These are phyloP conservation scores for Phytopythium oedochilum DNA, from an alignment of 352 stramenopile genomes.

Conservation along the genomic window DNA sequence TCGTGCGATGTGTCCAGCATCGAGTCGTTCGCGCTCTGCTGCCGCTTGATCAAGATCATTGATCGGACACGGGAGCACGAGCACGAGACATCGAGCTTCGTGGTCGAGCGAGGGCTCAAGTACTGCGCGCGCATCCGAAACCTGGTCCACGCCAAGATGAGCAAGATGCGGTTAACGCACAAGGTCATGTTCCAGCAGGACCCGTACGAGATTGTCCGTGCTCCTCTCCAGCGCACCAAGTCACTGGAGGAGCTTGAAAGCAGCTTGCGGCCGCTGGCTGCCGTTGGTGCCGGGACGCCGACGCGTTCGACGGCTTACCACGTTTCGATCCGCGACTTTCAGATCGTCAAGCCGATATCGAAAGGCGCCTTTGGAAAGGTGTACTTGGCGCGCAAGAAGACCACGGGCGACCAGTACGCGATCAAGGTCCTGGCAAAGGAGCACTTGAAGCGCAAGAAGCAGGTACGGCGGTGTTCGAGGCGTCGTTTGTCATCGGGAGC, in stretches of 20 bases:
- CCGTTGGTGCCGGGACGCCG: not conserved
- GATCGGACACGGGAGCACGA: constrained; percentile 64
- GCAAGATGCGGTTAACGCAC: constrained; percentile 78
- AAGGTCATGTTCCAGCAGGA: constrained; percentile 73
- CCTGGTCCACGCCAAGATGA: constrained; percentile 86
- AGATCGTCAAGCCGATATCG: constrained; percentile 88
- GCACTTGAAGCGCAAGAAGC: constrained; percentile 86
- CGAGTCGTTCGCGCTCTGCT: constrained; percentile 74
- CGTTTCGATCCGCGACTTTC: constrained; percentile 81
- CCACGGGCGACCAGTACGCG: constrained; percentile 85
- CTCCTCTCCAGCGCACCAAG: constrained; percentile 69
- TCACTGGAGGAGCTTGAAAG: constrained; percentile 69
- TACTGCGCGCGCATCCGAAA: constrained; percentile 57
- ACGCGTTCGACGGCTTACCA: constrained; percentile 37
- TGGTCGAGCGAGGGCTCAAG: constrained; percentile 44
- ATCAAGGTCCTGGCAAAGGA: constrained; percentile 90
- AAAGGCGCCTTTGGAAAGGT: constrained; percentile 89
- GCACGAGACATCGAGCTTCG: constrained; percentile 33
- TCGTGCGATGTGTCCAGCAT: constrained; percentile 69
- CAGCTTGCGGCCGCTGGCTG: constrained; percentile 9
- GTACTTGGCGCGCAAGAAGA: constrained; percentile 84
- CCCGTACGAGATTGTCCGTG: constrained; percentile 24
- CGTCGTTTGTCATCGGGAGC: constrained; percentile 4
- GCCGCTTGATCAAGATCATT: constrained; percentile 72
- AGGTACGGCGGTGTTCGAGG: constrained; percentile 28